A percentile compares a stretch with the other conserved stretches of the same genome.
phyloP scores from a whole-genome alignment of 768 basidiomycete species.

The Tricholoma matsutake region DNA sequence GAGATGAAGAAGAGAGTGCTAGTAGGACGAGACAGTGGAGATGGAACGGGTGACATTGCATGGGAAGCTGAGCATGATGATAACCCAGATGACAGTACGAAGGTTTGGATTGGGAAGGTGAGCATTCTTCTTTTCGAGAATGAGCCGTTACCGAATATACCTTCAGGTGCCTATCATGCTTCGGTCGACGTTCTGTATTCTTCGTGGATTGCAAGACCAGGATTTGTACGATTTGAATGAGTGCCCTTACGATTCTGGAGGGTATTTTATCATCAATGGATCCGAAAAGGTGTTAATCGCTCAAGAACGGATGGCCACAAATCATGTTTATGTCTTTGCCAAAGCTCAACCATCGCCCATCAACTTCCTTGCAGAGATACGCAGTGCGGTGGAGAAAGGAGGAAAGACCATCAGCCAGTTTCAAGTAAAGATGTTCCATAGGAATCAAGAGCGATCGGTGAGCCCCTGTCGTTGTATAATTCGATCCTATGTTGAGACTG shows the following conservation, averaged over 20 bases:
- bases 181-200: slow-evolving; percentile 91
- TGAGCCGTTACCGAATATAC: slow-evolving; percentile 1
- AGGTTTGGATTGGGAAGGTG: slow-evolving; percentile 96
- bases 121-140: slow-evolving; percentile 17
- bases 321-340: slow-evolving; percentile 98
- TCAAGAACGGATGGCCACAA: slow-evolving; percentile 98
- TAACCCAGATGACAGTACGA: slow-evolving; percentile 59
- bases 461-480: slow-evolving; percentile 27
- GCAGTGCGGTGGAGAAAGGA: slow-evolving; percentile 95
- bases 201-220: slow-evolving; percentile 72
- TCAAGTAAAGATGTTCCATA: slow-evolving; percentile 95
- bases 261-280: slow-evolving; percentile 99
- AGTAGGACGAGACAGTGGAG: slow-evolving; percentile 75
- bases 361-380: slow-evolving; percentile 94
- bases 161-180: slow-evolving; percentile 95
- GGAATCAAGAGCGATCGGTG: slow-evolving; percentile 86
- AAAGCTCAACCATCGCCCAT: slow-evolving; percentile 97
- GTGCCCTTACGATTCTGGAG: slow-evolving; percentile 98
- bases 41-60: slow-evolving; percentile 74
- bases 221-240: slow-evolving; percentile 92
- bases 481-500: slow-evolving; percentile 6
- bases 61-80: slow-evolving; percentile 78
- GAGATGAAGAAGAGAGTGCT: slow-evolving; percentile 90
- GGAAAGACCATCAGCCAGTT: slow-evolving; percentile 98
- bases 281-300: slow-evolving; percentile 99